These are phyloP conservation scores for Fonsecaea nubica DNA, from an alignment of 2,329 filamentous ascomycete genomes.

Conservation along the genomic window DNA sequence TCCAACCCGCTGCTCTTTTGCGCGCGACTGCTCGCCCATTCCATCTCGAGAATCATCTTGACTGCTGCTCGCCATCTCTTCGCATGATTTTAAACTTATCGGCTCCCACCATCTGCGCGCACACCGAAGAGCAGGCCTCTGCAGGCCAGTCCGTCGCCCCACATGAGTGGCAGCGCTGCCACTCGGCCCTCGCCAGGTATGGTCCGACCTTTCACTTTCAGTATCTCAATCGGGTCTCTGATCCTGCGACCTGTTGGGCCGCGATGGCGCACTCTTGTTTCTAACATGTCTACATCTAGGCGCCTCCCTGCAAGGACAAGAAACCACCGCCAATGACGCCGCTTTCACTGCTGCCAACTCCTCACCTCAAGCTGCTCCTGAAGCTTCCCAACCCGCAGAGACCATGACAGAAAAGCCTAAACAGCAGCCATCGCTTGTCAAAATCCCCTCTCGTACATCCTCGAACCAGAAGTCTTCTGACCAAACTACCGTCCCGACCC, in stretches of 20 bases:
- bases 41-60: conserved; percentile 10
- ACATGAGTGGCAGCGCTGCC: conserved; percentile 42
- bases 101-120: conserved; percentile 23
- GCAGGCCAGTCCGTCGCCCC: conserved; percentile 39
- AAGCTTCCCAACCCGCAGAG: conserved; percentile 27
- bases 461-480: conserved; percentile 33
- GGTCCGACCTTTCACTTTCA: conserved; percentile 27
- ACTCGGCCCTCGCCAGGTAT: conserved; percentile 40
- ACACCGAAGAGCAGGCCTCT: conserved; percentile 31
- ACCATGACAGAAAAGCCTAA: conserved; percentile 36
- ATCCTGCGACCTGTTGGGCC: conserved; percentile 14
- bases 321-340: conserved; percentile 22
- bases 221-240: conserved; percentile 15
- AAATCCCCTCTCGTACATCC: conserved; percentile 38
- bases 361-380: conserved; percentile 19
- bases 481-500: conserved; percentile 19
- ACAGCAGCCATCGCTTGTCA: conserved; percentile 33
- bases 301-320: conserved; percentile 27
- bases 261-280: conserved; percentile 25
- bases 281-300: conserved; percentile 34
- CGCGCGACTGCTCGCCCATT: conserved; percentile 19
- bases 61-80: conserved; percentile 12
- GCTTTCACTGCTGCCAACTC: conserved; percentile 23
- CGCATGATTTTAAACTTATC: conserved; percentile 29
- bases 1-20: conserved; percentile 21